Conservation (phyloP, 805 yeast genomes). For the Candida coleopterorum region DNA sequence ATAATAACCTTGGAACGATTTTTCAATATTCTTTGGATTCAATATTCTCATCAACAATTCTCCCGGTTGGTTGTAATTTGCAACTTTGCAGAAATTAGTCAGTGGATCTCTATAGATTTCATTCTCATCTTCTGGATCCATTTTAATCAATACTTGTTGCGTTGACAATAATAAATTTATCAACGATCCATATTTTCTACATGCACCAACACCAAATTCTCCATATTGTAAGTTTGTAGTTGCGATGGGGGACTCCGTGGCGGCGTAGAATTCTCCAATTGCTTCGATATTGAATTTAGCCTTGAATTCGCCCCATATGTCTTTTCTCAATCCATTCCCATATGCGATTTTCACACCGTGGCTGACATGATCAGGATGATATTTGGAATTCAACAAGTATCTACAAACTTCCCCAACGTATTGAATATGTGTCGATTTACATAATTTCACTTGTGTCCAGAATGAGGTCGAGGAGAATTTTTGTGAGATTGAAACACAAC, state of each 20-base stretch:
- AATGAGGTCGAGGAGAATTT: constrained; percentile 80
- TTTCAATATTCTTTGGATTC: constrained; percentile 58
- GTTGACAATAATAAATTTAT: constrained; percentile 47
- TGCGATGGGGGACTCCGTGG: constrained; percentile 90
- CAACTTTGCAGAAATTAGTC: constrained; percentile 54
- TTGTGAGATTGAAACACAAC: constrained; percentile 69
- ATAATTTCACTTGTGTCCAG: constrained; percentile 81
- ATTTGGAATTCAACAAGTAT: constrained; percentile 64
- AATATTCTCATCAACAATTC: constrained; percentile 77
- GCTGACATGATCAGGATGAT: constrained; percentile 57
- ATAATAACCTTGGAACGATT: constrained; percentile 83
- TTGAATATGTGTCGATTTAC: constrained; percentile 76
- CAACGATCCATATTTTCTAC: constrained; percentile 69
- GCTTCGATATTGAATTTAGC: constrained; percentile 66
- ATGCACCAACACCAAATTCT: constrained; percentile 80
- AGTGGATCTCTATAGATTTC: constrained; percentile 63
- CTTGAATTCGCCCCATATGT: constrained; percentile 82
- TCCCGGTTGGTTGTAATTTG: constrained; percentile 68
- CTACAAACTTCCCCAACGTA: constrained; percentile 96
- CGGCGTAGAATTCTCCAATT: constrained; percentile 89
- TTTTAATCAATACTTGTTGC: constrained; percentile 59
- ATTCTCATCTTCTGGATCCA: constrained; percentile 78
- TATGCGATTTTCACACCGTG: constrained; percentile 68
- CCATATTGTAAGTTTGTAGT: constrained; percentile 77
- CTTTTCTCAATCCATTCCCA: constrained; percentile 88